Percentiles rank a stretch among this genome's conserved stretches.
phyloP scores from a whole-genome alignment of 768 basidiomycete species.

The Russula earlei region DNA sequence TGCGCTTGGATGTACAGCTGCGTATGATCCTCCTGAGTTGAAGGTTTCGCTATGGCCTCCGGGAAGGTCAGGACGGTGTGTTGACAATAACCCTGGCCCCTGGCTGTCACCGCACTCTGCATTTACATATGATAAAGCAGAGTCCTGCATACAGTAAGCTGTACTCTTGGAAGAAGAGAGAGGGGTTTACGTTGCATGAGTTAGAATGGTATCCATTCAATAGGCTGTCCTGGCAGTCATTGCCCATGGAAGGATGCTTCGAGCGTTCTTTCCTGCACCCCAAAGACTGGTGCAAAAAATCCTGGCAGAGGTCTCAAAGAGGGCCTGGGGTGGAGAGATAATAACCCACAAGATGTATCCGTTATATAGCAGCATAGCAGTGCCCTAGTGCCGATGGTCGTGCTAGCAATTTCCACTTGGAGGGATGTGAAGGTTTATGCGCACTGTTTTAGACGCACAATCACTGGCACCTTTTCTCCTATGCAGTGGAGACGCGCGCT shows the following conservation, averaged over 20 bases:
- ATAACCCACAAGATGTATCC: neutral
- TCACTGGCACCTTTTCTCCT: neutral
- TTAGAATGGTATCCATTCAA: neutral
- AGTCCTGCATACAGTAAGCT: neutral
- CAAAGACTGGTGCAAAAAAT: neutral
- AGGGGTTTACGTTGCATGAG: neutral
- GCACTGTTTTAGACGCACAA: no score
- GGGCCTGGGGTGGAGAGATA: neutral
- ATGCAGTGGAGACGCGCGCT: neutral
- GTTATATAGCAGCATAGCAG: neutral
- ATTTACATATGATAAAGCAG: neutral
- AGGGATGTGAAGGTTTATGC: neutral
- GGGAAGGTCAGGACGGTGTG: neutral
- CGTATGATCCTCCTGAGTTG: neutral
- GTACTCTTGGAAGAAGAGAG: neutral
- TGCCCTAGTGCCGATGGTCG: no score
- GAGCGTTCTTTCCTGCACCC: no score
- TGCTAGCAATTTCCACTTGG: neutral
- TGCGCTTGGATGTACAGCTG: neutral
- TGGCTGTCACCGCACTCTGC: neutral
- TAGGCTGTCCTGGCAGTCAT: neutral
- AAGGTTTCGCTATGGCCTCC: neutral
- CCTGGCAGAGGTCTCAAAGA: neutral
- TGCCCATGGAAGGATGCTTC: neutral
- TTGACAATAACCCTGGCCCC: neutral